These are phyloP conservation scores for Anthracocystis walkeri DNA, from an alignment of 1,284 basidiomycete genomes.

Conservation along the genomic window DNA sequence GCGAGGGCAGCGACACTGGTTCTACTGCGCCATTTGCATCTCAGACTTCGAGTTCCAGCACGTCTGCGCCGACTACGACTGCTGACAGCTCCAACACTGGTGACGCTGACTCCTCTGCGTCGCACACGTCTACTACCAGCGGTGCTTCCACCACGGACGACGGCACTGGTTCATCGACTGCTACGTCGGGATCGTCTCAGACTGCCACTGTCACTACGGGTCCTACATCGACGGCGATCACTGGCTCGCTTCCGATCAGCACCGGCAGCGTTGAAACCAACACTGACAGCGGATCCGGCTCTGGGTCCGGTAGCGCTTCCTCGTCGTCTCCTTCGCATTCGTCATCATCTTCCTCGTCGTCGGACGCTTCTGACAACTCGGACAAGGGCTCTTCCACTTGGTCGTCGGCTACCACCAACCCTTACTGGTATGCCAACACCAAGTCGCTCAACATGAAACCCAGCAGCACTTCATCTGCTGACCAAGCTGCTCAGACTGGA, in stretches of 20 bases:
- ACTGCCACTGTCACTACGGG: constrained; percentile 14
- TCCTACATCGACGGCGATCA: constrained; percentile 20
- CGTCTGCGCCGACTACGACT: not conserved
- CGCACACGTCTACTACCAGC: not conserved
- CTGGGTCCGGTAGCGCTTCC: constrained; percentile 10
- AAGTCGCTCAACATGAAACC: constrained; percentile 41
- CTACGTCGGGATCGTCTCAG: not conserved
- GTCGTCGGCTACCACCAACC: constrained; percentile 31
- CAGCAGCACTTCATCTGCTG: constrained; percentile 24
- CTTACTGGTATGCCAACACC: constrained; percentile 58
- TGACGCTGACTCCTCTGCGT: not conserved
- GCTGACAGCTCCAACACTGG: not conserved
- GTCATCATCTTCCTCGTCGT: constrained; percentile 11
- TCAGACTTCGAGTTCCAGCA: not conserved
- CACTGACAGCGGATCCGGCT: constrained; percentile 18
- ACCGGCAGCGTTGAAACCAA: not conserved
- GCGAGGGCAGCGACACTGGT: not conserved
- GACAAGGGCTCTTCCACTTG: constrained; percentile 12
- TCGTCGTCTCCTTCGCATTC: constrained; percentile 1
- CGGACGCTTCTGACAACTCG: constrained; percentile 20
- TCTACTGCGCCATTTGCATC: not conserved
- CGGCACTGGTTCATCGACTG: constrained; percentile 11
- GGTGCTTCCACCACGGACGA: constrained; percentile 4
- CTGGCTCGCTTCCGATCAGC: constrained; percentile 2
- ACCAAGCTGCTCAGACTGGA: constrained; percentile 6